Percentiles rank a stretch among this genome's conserved stretches.
phyloP scores from a whole-genome alignment of 441 rosid species.

The Bocquillonia castaneifolia region DNA sequence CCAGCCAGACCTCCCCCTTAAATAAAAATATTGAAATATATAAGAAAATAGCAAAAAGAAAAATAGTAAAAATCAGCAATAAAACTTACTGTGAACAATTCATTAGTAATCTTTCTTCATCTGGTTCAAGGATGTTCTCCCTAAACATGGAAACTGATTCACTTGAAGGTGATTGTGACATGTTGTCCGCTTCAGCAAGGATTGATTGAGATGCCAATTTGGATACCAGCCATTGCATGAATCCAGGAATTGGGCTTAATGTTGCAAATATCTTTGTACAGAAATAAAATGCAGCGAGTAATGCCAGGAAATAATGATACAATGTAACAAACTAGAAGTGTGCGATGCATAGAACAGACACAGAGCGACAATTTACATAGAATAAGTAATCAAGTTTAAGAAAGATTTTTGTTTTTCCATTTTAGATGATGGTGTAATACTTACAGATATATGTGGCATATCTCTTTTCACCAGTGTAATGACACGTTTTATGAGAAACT shows the following conservation, averaged over 20 bases:
- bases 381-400: too few relatives aligned
- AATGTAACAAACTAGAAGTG: slow-evolving; percentile 1
- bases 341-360: not conserved
- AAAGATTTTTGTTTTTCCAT: not conserved
- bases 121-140: slow-evolving; percentile 73
- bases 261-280: slow-evolving; percentile 75
- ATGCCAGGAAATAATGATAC: slow-evolving; percentile 1
- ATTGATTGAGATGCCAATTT: slow-evolving; percentile 77
- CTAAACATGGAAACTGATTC: slow-evolving; percentile 49
- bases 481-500: slow-evolving; percentile 90
- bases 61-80: not conserved
- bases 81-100: slow-evolving; percentile 30
- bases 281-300: slow-evolving; percentile 21
- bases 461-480: slow-evolving; percentile 80
- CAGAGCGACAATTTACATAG: not conserved
- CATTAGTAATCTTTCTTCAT: slow-evolving; percentile 72
- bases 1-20: not conserved
- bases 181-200: slow-evolving; percentile 47
- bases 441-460: slow-evolving; percentile 81
- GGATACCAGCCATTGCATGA: slow-evolving; percentile 81
- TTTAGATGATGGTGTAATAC: slow-evolving; percentile 25
- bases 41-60: not conserved
- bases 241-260: slow-evolving; percentile 92
- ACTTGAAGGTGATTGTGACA: slow-evolving; percentile 31
- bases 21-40: not conserved